These are phyloP conservation scores for Suillus sp. DNA, from an alignment of 768 basidiomycete genomes.

Conservation along the genomic window DNA sequence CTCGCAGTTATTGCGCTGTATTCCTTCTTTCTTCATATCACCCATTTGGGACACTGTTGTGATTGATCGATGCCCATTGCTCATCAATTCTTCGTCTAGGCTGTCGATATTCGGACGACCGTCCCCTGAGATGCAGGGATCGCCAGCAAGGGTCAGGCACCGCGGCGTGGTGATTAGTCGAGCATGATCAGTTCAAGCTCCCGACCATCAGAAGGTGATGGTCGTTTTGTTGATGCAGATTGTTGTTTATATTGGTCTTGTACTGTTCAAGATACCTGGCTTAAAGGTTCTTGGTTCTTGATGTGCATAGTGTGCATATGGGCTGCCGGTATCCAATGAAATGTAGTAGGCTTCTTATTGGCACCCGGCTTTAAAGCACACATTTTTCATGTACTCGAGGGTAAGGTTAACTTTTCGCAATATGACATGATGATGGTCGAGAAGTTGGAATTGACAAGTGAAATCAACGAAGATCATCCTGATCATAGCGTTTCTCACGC, in stretches of 20 bases:
- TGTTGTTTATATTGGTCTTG: not conserved
- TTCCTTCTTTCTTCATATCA: not conserved
- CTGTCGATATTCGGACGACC: constrained; percentile 26
- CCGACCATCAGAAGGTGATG: not conserved
- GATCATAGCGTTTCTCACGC: not conserved
- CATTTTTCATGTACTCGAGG: not conserved
- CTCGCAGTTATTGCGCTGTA: not conserved
- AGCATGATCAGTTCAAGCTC: not conserved
- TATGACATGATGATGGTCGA: not conserved
- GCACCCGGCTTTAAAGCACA: not conserved
- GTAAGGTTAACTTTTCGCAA: not conserved
- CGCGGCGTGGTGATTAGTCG: not conserved
- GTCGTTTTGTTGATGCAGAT: not conserved
- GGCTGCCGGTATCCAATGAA: no score
- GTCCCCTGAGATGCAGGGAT: constrained; percentile 21
- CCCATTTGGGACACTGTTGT: not conserved
- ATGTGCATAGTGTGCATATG: not conserved
- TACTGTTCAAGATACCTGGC: not conserved
- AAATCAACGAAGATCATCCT: not conserved
- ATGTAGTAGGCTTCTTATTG: not conserved
- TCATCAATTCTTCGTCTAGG: constrained; percentile 5
- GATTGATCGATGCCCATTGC: not conserved
- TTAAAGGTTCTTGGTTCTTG: not conserved
- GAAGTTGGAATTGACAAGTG: not conserved
- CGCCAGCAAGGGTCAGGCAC: not conserved